These are phyloP conservation scores for Eucalyptus sp. DNA, from an alignment of 345 rosid genomes.

Conservation along the genomic window DNA sequence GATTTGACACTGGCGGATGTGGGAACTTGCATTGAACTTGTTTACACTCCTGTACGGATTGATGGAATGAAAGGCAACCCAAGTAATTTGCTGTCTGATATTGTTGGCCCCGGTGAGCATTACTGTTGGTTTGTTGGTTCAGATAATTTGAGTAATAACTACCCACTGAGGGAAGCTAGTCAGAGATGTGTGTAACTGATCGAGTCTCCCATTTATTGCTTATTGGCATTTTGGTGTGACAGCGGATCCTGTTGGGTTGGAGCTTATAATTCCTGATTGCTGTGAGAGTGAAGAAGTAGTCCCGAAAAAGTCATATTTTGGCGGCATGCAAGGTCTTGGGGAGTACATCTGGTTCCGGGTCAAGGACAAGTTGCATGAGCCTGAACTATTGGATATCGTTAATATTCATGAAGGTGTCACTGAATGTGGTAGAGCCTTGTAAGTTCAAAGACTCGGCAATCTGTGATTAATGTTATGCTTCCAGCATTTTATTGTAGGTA, in stretches of 20 bases:
- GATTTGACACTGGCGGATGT: conserved; percentile 83
- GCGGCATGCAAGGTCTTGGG: conserved; percentile 84
- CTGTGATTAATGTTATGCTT: background rate
- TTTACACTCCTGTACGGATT: conserved; percentile 73
- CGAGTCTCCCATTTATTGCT: background rate
- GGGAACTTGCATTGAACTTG: conserved; percentile 65
- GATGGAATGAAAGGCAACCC: conserved; percentile 77
- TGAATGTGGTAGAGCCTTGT: conserved; percentile 54
- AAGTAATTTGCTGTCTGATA: conserved; percentile 50
- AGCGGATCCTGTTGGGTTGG: conserved; percentile 91
- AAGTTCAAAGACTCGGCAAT: conserved; percentile 22
- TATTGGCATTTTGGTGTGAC: background rate
- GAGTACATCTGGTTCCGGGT: conserved; percentile 79
- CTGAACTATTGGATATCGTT: conserved; percentile 46
- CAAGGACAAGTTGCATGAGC: conserved; percentile 43
- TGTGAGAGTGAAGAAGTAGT: conserved; percentile 54
- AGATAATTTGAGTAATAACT: background rate
- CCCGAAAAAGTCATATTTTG: conserved; percentile 77
- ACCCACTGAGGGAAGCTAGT: background rate
- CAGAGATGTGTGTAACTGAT: background rate
- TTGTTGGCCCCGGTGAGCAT: conserved; percentile 66
- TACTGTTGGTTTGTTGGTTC: background rate
- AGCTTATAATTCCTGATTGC: conserved; percentile 65
- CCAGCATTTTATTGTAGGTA: background rate
- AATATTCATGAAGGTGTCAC: conserved; percentile 33